Percentiles rank a stretch among this genome's conserved stretches.
Conservation (phyloP, 1,284 basidiomycete genomes). For the Papiliotrema fonsecae region DNA sequence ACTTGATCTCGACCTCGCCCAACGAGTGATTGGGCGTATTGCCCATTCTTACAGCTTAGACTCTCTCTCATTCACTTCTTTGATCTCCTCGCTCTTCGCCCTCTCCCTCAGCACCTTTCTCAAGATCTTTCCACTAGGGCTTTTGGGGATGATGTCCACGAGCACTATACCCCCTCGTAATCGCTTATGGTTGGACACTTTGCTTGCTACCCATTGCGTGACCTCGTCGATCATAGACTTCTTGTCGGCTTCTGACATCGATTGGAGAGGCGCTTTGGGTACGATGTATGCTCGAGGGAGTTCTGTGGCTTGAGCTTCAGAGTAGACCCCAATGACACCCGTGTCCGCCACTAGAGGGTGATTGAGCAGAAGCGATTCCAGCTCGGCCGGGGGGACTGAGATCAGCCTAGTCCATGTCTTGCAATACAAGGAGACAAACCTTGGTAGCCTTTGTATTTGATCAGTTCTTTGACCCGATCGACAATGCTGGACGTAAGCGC, state of each 20-base stretch:
- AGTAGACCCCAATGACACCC: constrained; percentile 67
- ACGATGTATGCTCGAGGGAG: constrained; percentile 74
- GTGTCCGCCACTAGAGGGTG: constrained; percentile 68
- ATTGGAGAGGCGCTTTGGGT: constrained; percentile 33
- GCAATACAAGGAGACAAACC: constrained; percentile 11
- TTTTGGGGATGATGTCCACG: constrained; percentile 51
- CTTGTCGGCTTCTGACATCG: constrained; percentile 40
- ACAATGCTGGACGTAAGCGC: constrained; percentile 30
- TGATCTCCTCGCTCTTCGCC: constrained; percentile 28
- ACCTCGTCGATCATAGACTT: constrained; percentile 53
- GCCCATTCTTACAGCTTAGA: background rate
- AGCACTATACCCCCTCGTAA: constrained; percentile 50
- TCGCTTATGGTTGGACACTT: constrained; percentile 52
- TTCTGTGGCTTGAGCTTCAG: constrained; percentile 63
- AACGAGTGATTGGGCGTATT: too few relatives aligned
- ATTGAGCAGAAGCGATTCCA: constrained; percentile 66
- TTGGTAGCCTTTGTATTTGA: constrained; percentile 62
- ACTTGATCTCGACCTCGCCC: too few relatives aligned
- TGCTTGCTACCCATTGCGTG: constrained; percentile 58
- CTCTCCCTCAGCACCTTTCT: constrained; percentile 37
- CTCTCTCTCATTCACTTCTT: constrained; percentile 4
- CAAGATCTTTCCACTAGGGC: constrained; percentile 43
- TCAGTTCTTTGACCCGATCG: constrained; percentile 66
- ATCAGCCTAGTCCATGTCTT: background rate
- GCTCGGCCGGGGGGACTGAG: constrained; percentile 73